Conservation (phyloP, 2,329 filamentous ascomycete genomes). For the Neospermospora avenae region DNA sequence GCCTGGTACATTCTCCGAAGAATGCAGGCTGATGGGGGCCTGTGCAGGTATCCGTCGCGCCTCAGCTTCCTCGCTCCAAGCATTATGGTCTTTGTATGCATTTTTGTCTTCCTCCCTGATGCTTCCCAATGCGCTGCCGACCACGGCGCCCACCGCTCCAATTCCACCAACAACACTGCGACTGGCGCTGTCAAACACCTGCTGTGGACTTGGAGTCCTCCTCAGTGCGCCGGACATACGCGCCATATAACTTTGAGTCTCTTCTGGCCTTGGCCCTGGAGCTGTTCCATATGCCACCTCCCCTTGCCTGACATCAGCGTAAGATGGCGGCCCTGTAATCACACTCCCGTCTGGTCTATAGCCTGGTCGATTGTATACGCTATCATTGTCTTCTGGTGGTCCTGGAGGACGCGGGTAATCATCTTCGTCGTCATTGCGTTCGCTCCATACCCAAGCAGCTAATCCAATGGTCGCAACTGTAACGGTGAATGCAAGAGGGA, state of each 20-base stretch:
- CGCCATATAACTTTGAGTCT: constrained; percentile 63
- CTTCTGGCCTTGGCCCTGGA: constrained; percentile 36
- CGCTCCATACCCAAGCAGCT: constrained; percentile 91
- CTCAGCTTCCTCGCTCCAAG: constrained; percentile 89
- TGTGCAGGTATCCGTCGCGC: constrained; percentile 50
- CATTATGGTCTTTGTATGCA: constrained; percentile 79
- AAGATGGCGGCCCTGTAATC: constrained; percentile 40
- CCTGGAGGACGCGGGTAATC: constrained; percentile 49
- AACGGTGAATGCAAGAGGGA: constrained; percentile 81
- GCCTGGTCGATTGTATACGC: constrained; percentile 33
- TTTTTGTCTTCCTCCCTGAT: constrained; percentile 81
- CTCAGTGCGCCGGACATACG: constrained; percentile 79
- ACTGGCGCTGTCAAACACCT: constrained; percentile 80
- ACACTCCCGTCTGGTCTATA: constrained; percentile 34
- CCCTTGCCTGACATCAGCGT: constrained; percentile 38
- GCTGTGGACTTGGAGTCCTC: constrained; percentile 81
- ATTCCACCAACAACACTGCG: constrained; percentile 78
- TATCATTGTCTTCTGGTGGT: constrained; percentile 46
- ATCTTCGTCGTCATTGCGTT: constrained; percentile 63
- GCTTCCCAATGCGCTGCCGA: constrained; percentile 77
- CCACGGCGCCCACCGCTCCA: constrained; percentile 75
- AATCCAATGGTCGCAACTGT: constrained; percentile 83
- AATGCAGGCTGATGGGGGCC: constrained; percentile 27
- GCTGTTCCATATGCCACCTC: constrained; percentile 43
- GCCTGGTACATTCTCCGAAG: constrained; percentile 21